Percentiles rank a stretch among this genome's conserved stretches.
Evolutionary conservation across 441 rosid genomes (phyloP).

Genomic region (Arabidopsis hybrid): DNA sequence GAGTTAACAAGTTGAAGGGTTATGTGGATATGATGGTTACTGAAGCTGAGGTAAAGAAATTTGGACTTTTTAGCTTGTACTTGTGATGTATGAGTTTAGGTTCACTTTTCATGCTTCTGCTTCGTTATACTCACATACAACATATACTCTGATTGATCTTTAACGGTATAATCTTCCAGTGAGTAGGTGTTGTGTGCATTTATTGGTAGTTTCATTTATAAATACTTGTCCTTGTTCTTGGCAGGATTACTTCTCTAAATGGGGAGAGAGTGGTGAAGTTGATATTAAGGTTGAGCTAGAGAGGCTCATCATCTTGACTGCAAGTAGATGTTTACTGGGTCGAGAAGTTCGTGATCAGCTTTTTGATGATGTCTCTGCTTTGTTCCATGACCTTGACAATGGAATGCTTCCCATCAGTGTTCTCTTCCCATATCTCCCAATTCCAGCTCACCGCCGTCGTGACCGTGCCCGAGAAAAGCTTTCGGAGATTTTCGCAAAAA

Average conservation of each 20-base stretch:
- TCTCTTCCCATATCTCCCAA: constrained; percentile 90
- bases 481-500: constrained; percentile 73
- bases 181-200: neutral
- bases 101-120: neutral
- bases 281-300: constrained; percentile 93
- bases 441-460: constrained; percentile 97
- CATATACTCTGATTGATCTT: neutral
- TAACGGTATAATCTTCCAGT: neutral
- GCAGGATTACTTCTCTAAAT: constrained; percentile 92
- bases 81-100: neutral
- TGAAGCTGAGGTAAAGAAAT: constrained; percentile 76
- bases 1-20: constrained; percentile 89
- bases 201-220: constrained; percentile 4
- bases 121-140: neutral
- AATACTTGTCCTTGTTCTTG: constrained; percentile 14
- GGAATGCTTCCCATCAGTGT: constrained; percentile 99
- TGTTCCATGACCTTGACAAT: constrained; percentile 97
- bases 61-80: neutral
- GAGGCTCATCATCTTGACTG: constrained; percentile 96
- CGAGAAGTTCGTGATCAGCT: constrained; percentile 97
- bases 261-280: constrained; percentile 97
- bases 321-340: constrained; percentile 97
- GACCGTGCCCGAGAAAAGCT: constrained; percentile 90
- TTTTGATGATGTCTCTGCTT: constrained; percentile 91
- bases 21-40: constrained; percentile 98